phyloP scores from a whole-genome alignment of 208 protist genomes.

The Crithidia expoeki region DNA sequence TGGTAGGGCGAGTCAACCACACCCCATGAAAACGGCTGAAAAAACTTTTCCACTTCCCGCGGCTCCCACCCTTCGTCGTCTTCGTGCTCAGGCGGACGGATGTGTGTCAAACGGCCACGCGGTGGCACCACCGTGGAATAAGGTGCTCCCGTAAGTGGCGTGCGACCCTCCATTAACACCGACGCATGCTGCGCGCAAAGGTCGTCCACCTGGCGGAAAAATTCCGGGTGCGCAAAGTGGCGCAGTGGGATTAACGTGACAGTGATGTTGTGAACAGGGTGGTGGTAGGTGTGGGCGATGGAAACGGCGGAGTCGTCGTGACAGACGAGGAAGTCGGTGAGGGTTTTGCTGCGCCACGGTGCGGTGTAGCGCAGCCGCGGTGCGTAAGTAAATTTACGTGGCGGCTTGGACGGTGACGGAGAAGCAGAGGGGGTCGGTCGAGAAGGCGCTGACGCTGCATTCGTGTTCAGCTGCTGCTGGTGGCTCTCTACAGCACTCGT shows the following conservation, averaged over 20 bases:
- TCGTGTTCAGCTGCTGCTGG: background rate
- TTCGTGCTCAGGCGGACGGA: constrained; percentile 60
- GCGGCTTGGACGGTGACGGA: background rate
- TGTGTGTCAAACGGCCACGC: constrained; percentile 25
- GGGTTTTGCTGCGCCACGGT: constrained; percentile 56
- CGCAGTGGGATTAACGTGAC: constrained; percentile 81
- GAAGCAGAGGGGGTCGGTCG: background rate
- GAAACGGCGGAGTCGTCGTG: constrained; percentile 36
- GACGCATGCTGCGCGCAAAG: constrained; percentile 84
- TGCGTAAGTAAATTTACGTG: constrained; percentile 41
- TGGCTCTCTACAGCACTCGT: too few species aligned
- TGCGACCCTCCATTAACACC: constrained; percentile 87
- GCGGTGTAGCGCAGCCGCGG: constrained; percentile 59
- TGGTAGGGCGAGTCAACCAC: constrained; percentile 68
- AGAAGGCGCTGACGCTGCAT: background rate
- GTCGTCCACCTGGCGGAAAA: constrained; percentile 81
- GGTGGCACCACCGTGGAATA: constrained; percentile 79
- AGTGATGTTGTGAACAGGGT: constrained; percentile 43
- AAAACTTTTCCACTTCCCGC: constrained; percentile 70
- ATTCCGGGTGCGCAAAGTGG: constrained; percentile 83
- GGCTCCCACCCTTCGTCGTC: constrained; percentile 89
- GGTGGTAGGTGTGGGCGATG: constrained; percentile 75
- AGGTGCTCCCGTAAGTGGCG: constrained; percentile 60
- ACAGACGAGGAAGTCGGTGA: constrained; percentile 66
- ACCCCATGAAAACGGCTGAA: constrained; percentile 91